Evolutionary conservation across 495 filamentous ascomycete species (phyloP), one percentile per base, ranked within the genome.

Genomic region (Lentithecium fluviatile): DNA sequence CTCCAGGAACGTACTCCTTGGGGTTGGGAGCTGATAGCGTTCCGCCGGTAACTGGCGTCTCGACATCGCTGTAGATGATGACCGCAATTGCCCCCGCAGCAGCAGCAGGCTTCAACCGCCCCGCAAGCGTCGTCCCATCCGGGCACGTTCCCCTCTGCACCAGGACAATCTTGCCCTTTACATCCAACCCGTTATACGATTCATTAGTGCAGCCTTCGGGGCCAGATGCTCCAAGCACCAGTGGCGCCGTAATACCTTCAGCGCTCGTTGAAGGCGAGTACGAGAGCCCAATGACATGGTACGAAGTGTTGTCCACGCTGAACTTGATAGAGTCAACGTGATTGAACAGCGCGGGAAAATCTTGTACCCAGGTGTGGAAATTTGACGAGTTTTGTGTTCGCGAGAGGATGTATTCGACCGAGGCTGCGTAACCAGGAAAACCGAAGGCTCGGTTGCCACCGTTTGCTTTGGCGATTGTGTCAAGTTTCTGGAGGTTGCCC

Each of bases 61-160:
- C 40, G 6, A 69, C 78, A 62, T 88, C 85, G 74, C 88, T 88
- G 71, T 88, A 89, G 52, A 88, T 76, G 64, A 89, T 68, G 0
- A 77, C 76, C 0, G 75, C 86, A n/a, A 73, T 66, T 6, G 87
- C 87, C 26, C 85, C 80, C 23, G 85, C 84, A 3, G 73, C 72
- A 13, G 79, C 80, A 11, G 86, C 87, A 7, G 79, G 71, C 13
- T 76, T 63, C 15, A 79, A 21, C 1, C 74, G 64, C 10, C 75
- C 75, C 2, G 73, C 74, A n/a, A 78, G 70, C 1, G 77, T 79
- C 5, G 70, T 72, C 0, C 71, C 73, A 7, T 70, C 70, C 0
- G 74, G 72, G 50, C 77, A 79, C 19, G 60, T 37, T 25, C 69
- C 70, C 6, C 78, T 69, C 57, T 77, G 65, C 1, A 78, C 64